Percentiles rank a stretch among this genome's conserved stretches.
These are phyloP conservation scores for Boletus sensibilis DNA, from an alignment of 768 basidiomycete species.

Conservation along the genomic window DNA sequence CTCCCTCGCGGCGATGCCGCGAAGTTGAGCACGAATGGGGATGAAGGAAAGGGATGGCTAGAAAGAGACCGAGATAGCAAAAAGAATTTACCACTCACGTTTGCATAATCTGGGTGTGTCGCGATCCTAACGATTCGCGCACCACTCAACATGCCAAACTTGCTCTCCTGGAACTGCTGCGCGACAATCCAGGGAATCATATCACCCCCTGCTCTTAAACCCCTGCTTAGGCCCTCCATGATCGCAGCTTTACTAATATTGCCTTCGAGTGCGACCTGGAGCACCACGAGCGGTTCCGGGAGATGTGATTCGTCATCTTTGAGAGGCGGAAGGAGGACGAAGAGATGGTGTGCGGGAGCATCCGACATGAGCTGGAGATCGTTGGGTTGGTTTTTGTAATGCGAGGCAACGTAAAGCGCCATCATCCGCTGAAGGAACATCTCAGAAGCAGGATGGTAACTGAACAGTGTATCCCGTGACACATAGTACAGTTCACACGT, in stretches of 20 bases:
- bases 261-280: slow-evolving; percentile 96
- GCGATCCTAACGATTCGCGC: slow-evolving; percentile 91
- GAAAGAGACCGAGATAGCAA: not conserved
- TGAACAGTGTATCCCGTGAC: slow-evolving; percentile 93
- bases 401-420: slow-evolving; percentile 94
- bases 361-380: slow-evolving; percentile 97
- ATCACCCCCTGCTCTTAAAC: slow-evolving; percentile 86
- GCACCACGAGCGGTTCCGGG: slow-evolving; percentile 92
- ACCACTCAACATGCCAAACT: slow-evolving; percentile 89
- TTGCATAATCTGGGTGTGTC: slow-evolving; percentile 92
- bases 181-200: slow-evolving; percentile 97
- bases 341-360: slow-evolving; percentile 95
- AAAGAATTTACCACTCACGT: slow-evolving; percentile 49
- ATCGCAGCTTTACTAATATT: slow-evolving; percentile 84
- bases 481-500: slow-evolving; percentile 95
- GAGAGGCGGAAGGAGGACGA: slow-evolving; percentile 91
- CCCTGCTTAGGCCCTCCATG: slow-evolving; percentile 80
- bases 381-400: slow-evolving; percentile 99
- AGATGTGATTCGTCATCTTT: slow-evolving; percentile 87
- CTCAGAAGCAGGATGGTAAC: slow-evolving; percentile 96
- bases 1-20: not conserved
- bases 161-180: slow-evolving; percentile 93
- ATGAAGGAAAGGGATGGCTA: not conserved
- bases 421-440: slow-evolving; percentile 98
- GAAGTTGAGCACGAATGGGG: not conserved